A percentile compares a stretch with the other conserved stretches of the same genome.
phyloP scores from a whole-genome alignment of 2,329 filamentous ascomycete genomes.

The Claviceps sp. region DNA sequence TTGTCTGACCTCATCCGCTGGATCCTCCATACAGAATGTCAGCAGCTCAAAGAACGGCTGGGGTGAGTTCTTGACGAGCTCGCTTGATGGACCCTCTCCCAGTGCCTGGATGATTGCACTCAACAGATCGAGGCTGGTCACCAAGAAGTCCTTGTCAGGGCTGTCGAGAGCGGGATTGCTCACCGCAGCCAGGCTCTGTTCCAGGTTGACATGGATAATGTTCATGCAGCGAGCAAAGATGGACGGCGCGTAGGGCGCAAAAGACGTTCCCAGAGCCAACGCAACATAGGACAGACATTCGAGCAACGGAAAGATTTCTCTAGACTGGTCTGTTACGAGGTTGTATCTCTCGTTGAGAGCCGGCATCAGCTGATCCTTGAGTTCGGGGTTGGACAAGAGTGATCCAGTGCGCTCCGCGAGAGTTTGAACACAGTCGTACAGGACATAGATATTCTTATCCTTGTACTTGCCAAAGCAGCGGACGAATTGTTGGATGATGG shows the following conservation, averaged over 20 bases:
- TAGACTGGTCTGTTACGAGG: conserved; percentile 73
- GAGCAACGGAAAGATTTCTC: conserved; percentile 88
- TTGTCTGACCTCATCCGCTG: conserved; percentile 83
- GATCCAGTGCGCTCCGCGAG: conserved; percentile 82
- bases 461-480: conserved; percentile 91
- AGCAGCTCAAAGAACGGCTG: conserved; percentile 84
- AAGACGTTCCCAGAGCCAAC: conserved; percentile 67
- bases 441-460: conserved; percentile 96
- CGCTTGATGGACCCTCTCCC: conserved; percentile 56
- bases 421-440: conserved; percentile 97
- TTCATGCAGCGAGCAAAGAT: conserved; percentile 81
- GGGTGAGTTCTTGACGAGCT: conserved; percentile 62
- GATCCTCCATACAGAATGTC: conserved; percentile 83
- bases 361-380: conserved; percentile 84
- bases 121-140: conserved; percentile 86
- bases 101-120: conserved; percentile 90
- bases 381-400: conserved; percentile 63
- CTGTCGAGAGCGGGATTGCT: conserved; percentile 57
- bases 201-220: conserved; percentile 83
- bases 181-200: conserved; percentile 60
- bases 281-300: conserved; percentile 94
- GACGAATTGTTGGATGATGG: conserved; percentile 87
- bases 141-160: conserved; percentile 92
- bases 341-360: conserved; percentile 81
- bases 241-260: conserved; percentile 71